These are phyloP conservation scores for Metschnikowia peoriensis DNA, from an alignment of 805 yeast species.

Conservation along the genomic window DNA sequence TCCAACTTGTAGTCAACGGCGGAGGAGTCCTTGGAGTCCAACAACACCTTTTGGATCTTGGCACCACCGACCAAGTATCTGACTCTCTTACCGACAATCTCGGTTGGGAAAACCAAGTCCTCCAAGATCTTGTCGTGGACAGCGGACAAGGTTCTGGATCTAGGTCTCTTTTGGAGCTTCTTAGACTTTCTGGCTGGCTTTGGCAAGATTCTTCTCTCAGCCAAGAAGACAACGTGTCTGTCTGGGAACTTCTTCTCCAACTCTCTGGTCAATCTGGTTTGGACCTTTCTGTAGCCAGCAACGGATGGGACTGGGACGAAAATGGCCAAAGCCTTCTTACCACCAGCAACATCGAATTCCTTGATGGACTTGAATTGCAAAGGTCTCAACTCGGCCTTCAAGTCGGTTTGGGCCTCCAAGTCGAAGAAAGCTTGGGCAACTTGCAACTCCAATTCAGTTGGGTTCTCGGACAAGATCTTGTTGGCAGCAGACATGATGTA, in stretches of 20 bases:
- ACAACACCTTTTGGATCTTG: slow-evolving; percentile 96
- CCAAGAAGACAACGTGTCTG: slow-evolving; percentile 98
- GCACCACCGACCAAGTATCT: slow-evolving; percentile 98
- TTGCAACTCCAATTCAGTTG: slow-evolving; percentile 98
- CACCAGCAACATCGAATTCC: slow-evolving; percentile 97
- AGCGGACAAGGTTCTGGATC: slow-evolving; percentile 98
- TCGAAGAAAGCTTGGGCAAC: slow-evolving; percentile 98
- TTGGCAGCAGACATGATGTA: slow-evolving; percentile 89
- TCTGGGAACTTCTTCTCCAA: slow-evolving; percentile 99
- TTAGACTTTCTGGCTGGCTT: slow-evolving; percentile 96
- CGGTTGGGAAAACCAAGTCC: slow-evolving; percentile 99
- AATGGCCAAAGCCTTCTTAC: slow-evolving; percentile 97
- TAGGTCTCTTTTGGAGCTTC: slow-evolving; percentile 98
- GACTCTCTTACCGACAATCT: slow-evolving; percentile 98
- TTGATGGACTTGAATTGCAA: slow-evolving; percentile 98
- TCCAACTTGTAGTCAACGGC: slow-evolving; percentile 98
- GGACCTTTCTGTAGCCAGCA: slow-evolving; percentile 93
- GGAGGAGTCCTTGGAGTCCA: slow-evolving; percentile 96
- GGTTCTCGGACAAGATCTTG: slow-evolving; percentile 92
- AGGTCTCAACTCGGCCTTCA: slow-evolving; percentile 97
- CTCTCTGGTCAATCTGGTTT: slow-evolving; percentile 96
- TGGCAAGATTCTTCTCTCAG: slow-evolving; percentile 99
- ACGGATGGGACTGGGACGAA: slow-evolving; percentile 97
- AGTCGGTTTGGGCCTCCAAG: slow-evolving; percentile 93
- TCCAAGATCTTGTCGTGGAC: slow-evolving; percentile 98